Percentiles rank a stretch among this genome's conserved stretches.
Evolutionary conservation across 2,329 filamentous ascomycete species (phyloP).

Genomic region (Colletotrichum euphorbiae): DNA sequence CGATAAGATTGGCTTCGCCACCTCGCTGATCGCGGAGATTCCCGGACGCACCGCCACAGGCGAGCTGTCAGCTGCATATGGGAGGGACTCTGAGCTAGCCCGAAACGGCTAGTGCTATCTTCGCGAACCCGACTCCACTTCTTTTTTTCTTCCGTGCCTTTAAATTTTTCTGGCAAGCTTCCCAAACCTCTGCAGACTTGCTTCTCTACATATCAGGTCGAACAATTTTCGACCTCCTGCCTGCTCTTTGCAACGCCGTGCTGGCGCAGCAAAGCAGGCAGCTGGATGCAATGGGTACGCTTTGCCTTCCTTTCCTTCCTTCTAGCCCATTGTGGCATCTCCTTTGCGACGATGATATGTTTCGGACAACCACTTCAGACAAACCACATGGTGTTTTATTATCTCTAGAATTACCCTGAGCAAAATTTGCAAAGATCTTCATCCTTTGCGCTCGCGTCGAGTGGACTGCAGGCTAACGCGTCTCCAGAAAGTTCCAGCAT

Average conservation of each 20-base stretch:
- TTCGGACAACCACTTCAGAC: conserved; percentile 73
- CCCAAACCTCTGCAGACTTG: conserved; percentile 35
- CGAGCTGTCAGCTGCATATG: conserved; percentile 14
- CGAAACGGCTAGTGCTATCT: conserved; percentile 43
- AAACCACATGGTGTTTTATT: conserved; percentile 65
- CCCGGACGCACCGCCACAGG: conserved; percentile 51
- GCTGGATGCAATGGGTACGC: conserved; percentile 33
- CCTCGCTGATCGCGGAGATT: conserved; percentile 36
- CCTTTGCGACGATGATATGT: conserved; percentile 54
- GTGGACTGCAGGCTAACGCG: conserved; percentile 27
- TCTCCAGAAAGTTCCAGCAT: conserved; percentile 14
- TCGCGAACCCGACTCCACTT: conserved; percentile 20
- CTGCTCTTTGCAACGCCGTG: conserved; percentile 5
- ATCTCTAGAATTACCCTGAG: conserved; percentile 69
- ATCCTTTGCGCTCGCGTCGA: neutral
- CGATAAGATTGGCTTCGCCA: conserved; percentile 44
- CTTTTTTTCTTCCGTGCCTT: conserved; percentile 31
- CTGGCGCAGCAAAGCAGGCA: conserved; percentile 13
- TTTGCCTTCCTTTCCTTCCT: conserved; percentile 10
- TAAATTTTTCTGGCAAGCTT: conserved; percentile 45
- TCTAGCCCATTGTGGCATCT: conserved; percentile 12
- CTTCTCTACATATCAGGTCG: conserved; percentile 43
- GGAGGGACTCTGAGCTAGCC: conserved; percentile 41
- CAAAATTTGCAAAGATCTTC: conserved; percentile 48
- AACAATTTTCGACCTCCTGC: conserved; percentile 18